Evolutionary conservation across 208 protist genomes (phyloP).

Genomic region (Leishmania guyanensis): DNA sequence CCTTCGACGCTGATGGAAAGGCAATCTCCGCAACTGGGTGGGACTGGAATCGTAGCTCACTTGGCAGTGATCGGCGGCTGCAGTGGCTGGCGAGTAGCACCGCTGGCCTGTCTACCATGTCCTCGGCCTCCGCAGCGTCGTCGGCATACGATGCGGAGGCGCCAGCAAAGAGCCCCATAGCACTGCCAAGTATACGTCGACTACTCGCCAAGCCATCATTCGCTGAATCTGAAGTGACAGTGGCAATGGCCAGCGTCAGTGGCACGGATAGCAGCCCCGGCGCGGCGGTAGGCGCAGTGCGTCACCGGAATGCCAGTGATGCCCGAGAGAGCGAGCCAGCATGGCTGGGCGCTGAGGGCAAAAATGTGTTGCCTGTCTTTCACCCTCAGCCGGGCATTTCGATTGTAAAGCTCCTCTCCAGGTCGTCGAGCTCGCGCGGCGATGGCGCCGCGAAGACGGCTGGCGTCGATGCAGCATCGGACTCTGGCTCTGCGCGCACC

Average conservation of each 20-base stretch:
- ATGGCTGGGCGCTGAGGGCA: conserved; percentile 23
- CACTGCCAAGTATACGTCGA: conserved; percentile 29
- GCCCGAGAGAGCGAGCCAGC: conserved; percentile 10
- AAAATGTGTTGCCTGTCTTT: conserved; percentile 19
- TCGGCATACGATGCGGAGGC: neutral
- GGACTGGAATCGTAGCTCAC: conserved; percentile 7
- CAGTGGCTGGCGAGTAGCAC: conserved; percentile 24
- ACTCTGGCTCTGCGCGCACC: neutral
- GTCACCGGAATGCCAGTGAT: neutral
- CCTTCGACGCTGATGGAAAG: conserved; percentile 25
- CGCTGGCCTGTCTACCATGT: conserved; percentile 7
- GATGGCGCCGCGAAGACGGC: neutral
- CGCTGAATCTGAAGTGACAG: neutral
- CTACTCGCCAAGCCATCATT: conserved; percentile 26
- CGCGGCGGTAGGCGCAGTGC: neutral
- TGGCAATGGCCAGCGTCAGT: neutral
- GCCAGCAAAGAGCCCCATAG: neutral
- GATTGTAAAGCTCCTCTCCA: conserved; percentile 22
- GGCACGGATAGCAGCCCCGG: neutral
- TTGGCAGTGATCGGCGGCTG: conserved; percentile 25
- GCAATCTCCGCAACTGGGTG: conserved; percentile 9
- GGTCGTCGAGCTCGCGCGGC: neutral
- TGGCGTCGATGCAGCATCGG: neutral
- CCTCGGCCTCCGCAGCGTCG: neutral
- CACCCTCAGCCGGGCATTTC: conserved; percentile 31